Percentiles rank a stretch among this genome's conserved stretches.
Conservation (phyloP, 805 yeast genomes). For the Saccharomyces kudriavzevii region DNA sequence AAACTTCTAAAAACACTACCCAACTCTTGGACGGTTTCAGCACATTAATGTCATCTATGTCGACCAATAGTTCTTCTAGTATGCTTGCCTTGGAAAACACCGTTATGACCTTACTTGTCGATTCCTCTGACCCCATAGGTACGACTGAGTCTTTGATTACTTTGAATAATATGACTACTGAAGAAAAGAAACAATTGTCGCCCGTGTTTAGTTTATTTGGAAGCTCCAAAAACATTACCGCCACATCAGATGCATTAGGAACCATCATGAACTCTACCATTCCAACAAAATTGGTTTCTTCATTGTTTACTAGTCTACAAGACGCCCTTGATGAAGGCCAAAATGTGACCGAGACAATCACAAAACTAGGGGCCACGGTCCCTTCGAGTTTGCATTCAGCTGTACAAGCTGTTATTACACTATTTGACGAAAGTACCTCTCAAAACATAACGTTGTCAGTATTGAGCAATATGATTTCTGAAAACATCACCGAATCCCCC, state of each 20-base stretch:
- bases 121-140: slow-evolving; percentile 19
- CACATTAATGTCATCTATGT: slow-evolving; percentile 5
- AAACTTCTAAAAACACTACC: slow-evolving; percentile 12
- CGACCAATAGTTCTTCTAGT: slow-evolving; percentile 6
- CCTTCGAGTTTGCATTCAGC: slow-evolving; percentile 12
- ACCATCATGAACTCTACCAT: slow-evolving; percentile 18
- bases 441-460: slow-evolving; percentile 13
- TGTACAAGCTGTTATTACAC: slow-evolving; percentile 12
- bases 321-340: slow-evolving; percentile 2
- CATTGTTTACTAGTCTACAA: slow-evolving; percentile 13
- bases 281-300: slow-evolving; percentile 10
- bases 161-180: slow-evolving; percentile 17
- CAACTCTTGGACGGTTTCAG: slow-evolving; percentile 17
- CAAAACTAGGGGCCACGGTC: slow-evolving; percentile 8
- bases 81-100: slow-evolving; percentile 9
- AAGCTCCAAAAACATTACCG: slow-evolving; percentile 17
- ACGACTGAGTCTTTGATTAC: slow-evolving; percentile 21
- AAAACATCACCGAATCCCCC: slow-evolving; percentile 17
- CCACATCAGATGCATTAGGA: slow-evolving; percentile 15
- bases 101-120: slow-evolving; percentile 17
- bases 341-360: slow-evolving; percentile 10
- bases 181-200: slow-evolving; percentile 16
- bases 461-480: slow-evolving; percentile 12
- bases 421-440: slow-evolving; percentile 13
- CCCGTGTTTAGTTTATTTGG: slow-evolving; percentile 23